phyloP scores from a whole-genome alignment of 2,329 filamentous ascomycete genomes.

The Colletotrichum brevisporum region DNA sequence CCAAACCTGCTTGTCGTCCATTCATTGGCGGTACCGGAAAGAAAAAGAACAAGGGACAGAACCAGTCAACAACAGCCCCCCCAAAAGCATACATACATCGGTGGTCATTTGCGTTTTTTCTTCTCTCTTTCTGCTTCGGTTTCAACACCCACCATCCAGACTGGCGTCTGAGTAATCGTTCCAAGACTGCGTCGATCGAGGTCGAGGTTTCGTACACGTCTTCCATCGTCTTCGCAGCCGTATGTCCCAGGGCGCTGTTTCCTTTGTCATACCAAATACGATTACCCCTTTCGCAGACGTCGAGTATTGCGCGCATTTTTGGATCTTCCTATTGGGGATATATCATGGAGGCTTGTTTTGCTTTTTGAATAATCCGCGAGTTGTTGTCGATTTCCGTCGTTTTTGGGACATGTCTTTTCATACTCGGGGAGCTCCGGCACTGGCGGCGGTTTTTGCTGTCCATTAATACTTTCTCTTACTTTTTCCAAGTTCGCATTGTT shows the following conservation, averaged over 20 bases:
- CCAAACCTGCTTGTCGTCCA: slow-evolving; percentile 5
- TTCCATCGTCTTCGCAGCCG: slow-evolving; percentile 14
- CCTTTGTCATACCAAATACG: slow-evolving; percentile 36
- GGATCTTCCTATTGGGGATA: slow-evolving; percentile 2
- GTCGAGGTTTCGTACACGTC: not conserved
- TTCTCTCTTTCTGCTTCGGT: not conserved
- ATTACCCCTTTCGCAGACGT: slow-evolving; percentile 19
- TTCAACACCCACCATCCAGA: slow-evolving; percentile 16
- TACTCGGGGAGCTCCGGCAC: slow-evolving; percentile 6
- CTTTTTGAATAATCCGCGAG: slow-evolving; percentile 14
- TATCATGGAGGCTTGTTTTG: slow-evolving; percentile 18
- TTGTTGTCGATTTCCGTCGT: not conserved
- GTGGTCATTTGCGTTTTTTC: slow-evolving; percentile 21
- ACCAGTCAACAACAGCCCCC: slow-evolving; percentile 18
- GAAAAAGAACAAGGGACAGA: slow-evolving; percentile 21
- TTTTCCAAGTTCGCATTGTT: not conserved
- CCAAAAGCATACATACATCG: slow-evolving; percentile 34
- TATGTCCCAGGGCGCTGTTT: slow-evolving; percentile 22
- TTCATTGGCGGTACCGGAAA: slow-evolving; percentile 13
- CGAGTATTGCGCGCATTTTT: slow-evolving; percentile 17
- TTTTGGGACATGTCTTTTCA: not conserved
- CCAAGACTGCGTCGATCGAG: not conserved
- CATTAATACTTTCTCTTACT: slow-evolving; percentile 29
- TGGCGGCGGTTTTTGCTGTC: slow-evolving; percentile 22
- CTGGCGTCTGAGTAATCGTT: slow-evolving; percentile 13